phyloP scores from a whole-genome alignment of 148 eudicot genomes.

The Persicaria maculosa region DNA sequence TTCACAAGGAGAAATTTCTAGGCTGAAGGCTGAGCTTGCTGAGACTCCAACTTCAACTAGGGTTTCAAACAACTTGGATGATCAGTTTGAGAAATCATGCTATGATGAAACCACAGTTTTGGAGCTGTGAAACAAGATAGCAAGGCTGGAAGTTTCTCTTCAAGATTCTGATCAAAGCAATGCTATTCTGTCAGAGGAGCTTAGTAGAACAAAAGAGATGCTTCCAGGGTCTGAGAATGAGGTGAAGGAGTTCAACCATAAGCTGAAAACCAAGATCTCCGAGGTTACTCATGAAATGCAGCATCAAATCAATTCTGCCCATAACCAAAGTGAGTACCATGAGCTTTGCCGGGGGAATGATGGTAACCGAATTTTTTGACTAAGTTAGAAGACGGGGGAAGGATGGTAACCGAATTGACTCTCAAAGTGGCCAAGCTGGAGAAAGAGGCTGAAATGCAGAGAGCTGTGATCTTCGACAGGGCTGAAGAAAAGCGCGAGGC shows the following conservation, averaged over 20 bases:
- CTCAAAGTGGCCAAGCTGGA: slow-evolving; percentile 44
- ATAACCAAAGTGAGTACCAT: too few relatives aligned
- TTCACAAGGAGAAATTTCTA: too few relatives aligned
- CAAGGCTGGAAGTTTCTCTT: slow-evolving; percentile 20
- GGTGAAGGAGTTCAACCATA: slow-evolving; percentile 19
- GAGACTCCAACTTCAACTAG: too few relatives aligned
- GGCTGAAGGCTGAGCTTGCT: too few relatives aligned
- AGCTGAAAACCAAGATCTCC: slow-evolving; percentile 18
- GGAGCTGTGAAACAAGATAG: slow-evolving; percentile 29
- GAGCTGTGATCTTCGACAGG: slow-evolving; percentile 34
- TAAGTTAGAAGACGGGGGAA: slow-evolving; percentile 27
- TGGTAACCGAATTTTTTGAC: slow-evolving; percentile 19
- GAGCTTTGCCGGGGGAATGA: too few relatives aligned
- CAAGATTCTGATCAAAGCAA: slow-evolving; percentile 22
- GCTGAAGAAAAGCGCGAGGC: slow-evolving; percentile 86
- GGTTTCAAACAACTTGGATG: slow-evolving; percentile 22
- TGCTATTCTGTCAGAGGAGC: slow-evolving; percentile 36
- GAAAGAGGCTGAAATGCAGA: slow-evolving; percentile 47
- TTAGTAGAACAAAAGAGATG: slow-evolving; percentile 30
- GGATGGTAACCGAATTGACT: slow-evolving; percentile 30
- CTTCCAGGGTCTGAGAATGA: slow-evolving; percentile 29
- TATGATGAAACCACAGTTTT: slow-evolving; percentile 25
- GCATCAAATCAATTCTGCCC: slow-evolving; percentile 29
- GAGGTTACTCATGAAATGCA: slow-evolving; percentile 26
- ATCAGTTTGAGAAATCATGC: slow-evolving; percentile 26